phyloP scores from a whole-genome alignment of 2,329 filamentous ascomycete genomes.

The Trichophyton verrucosum region DNA sequence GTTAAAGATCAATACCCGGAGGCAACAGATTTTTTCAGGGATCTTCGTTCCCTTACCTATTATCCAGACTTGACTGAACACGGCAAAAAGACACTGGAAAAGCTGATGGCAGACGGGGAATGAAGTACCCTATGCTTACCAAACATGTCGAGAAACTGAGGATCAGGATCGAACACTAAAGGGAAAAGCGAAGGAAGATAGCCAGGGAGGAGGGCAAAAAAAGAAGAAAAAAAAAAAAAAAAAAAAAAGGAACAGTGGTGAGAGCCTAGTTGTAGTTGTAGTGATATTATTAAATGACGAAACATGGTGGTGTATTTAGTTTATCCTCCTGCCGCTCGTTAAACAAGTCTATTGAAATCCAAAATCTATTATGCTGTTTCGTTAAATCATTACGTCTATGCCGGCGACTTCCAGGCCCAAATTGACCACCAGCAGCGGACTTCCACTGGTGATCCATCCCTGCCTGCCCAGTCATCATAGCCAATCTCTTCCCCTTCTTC shows the following conservation, averaged over 20 bases:
- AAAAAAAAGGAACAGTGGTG: neutral
- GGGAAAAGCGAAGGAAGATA: too few species aligned
- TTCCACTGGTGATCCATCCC: slow-evolving; percentile 30
- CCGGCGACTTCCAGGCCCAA: slow-evolving; percentile 20
- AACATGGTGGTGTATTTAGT: neutral
- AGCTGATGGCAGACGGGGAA: neutral
- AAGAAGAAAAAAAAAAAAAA: neutral
- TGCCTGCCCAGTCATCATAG: slow-evolving; percentile 37
- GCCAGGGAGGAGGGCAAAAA: neutral
- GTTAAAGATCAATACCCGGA: neutral
- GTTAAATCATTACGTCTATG: neutral
- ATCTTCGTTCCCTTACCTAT: neutral
- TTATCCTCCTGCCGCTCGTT: neutral
- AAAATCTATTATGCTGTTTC: neutral
- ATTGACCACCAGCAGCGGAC: slow-evolving; percentile 39
- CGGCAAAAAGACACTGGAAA: neutral
- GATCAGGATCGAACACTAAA: too few species aligned
- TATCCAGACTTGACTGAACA: neutral
- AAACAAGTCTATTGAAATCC: neutral
- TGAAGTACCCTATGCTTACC: neutral
- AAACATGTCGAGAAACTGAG: neutral
- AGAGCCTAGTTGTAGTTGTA: neutral
- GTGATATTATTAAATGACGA: neutral
- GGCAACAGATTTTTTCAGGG: neutral
- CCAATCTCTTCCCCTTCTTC: slow-evolving; percentile 35